Conservation (phyloP, 1,284 basidiomycete genomes). For the Baeospora myosura region DNA sequence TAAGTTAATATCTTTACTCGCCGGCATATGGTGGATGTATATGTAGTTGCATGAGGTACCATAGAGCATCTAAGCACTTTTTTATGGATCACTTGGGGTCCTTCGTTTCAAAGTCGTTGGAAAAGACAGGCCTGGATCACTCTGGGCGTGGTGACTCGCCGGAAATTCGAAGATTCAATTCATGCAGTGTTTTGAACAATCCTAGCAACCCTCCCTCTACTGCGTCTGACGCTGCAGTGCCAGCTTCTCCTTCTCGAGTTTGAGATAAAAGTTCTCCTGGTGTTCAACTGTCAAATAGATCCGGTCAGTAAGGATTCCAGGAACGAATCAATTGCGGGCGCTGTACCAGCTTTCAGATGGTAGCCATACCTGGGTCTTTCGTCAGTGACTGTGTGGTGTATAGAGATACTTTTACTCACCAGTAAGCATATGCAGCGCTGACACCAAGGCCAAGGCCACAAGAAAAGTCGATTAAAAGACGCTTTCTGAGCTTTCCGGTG, state of each 20-base stretch:
- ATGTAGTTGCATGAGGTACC: neutral
- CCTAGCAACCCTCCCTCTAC: slow-evolving; percentile 12
- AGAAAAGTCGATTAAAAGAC: slow-evolving; percentile 75
- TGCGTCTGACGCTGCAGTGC: slow-evolving; percentile 20
- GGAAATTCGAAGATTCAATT: slow-evolving; percentile 1
- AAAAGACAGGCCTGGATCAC: too few species aligned
- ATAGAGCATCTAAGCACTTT: too few species aligned
- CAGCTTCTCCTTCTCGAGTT: slow-evolving; percentile 59
- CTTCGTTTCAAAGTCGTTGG: too few species aligned
- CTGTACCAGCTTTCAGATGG: slow-evolving; percentile 68
- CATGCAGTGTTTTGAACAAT: slow-evolving; percentile 8
- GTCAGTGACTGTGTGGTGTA: slow-evolving; percentile 7
- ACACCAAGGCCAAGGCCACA: slow-evolving; percentile 67
- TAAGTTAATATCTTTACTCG: too few species aligned
- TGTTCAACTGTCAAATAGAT: slow-evolving; percentile 51
- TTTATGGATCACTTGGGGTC: too few species aligned
- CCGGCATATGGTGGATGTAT: too few species aligned
- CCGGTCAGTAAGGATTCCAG: neutral
- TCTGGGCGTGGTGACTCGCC: neutral
- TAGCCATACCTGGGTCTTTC: slow-evolving; percentile 60
- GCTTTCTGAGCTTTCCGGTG: slow-evolving; percentile 83
- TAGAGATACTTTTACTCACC: slow-evolving; percentile 44
- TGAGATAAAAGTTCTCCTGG: slow-evolving; percentile 79
- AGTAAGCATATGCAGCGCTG: slow-evolving; percentile 67
- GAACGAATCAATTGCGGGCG: too few species aligned